phyloP scores from a whole-genome alignment of 2,329 filamentous ascomycete genomes.

The Paecilomyces dactylethromorphus region DNA sequence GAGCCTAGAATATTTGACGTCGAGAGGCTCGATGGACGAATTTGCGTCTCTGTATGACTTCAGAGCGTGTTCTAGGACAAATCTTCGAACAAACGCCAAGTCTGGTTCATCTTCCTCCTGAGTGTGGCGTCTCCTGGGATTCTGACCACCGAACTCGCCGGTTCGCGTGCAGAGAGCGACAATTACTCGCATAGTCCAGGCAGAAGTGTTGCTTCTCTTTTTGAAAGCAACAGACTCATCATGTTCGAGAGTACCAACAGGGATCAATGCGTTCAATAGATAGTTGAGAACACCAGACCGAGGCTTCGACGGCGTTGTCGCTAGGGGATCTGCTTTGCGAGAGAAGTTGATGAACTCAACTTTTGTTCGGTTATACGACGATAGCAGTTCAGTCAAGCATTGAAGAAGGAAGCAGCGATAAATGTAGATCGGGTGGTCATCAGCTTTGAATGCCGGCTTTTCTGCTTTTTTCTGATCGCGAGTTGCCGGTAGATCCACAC shows the following conservation, averaged over 20 bases:
- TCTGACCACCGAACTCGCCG: slow-evolving; percentile 63
- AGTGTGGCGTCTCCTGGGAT: slow-evolving; percentile 47
- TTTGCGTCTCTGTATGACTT: slow-evolving; percentile 88
- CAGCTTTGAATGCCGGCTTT: slow-evolving; percentile 77
- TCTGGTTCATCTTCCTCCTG: slow-evolving; percentile 35
- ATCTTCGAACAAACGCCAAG: slow-evolving; percentile 85
- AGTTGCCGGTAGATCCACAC: slow-evolving; percentile 18
- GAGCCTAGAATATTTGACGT: slow-evolving; percentile 81
- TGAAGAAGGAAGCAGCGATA: slow-evolving; percentile 94
- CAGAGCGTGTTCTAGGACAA: slow-evolving; percentile 87
- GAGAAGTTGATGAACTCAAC: slow-evolving; percentile 99
- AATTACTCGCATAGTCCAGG: slow-evolving; percentile 78
- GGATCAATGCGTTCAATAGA: slow-evolving; percentile 71
- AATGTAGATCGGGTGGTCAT: slow-evolving; percentile 92
- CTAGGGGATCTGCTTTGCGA: slow-evolving; percentile 75
- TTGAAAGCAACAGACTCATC: slow-evolving; percentile 70
- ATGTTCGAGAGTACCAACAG: slow-evolving; percentile 59
- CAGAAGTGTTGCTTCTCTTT: slow-evolving; percentile 78
- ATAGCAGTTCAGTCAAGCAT: slow-evolving; percentile 81
- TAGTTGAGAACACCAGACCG: slow-evolving; percentile 91
- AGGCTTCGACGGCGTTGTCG: slow-evolving; percentile 86
- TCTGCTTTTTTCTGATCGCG: slow-evolving; percentile 54
- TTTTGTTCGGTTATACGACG: slow-evolving; percentile 90
- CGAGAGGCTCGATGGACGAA: slow-evolving; percentile 68
- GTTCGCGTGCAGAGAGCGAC: slow-evolving; percentile 86